Conservation (phyloP, 2,329 filamentous ascomycete species). For the Dactylonectria estremocensis region DNA sequence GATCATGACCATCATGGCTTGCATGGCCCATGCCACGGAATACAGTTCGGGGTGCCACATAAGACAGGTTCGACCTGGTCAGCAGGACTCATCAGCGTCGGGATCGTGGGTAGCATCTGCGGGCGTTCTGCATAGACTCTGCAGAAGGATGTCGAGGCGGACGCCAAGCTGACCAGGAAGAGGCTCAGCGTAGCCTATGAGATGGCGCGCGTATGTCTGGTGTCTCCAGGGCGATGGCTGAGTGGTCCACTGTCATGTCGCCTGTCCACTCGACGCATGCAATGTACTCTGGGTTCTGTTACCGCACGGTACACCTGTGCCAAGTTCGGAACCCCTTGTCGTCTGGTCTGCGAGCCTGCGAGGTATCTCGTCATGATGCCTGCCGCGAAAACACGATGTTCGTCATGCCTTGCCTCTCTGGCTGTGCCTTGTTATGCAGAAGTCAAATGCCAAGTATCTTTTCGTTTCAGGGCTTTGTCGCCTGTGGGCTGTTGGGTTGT, state of each 20-base stretch:
- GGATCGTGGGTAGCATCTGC: constrained; percentile 18
- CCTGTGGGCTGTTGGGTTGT: too few relatives aligned
- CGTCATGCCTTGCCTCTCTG: not conserved
- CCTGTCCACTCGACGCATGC: not conserved
- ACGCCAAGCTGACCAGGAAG: constrained; percentile 5
- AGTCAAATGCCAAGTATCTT: not conserved
- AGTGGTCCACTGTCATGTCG: constrained; percentile 6
- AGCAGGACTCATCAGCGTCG: constrained; percentile 8
- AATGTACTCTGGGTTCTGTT: not conserved
- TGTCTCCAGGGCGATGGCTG: constrained; percentile 11
- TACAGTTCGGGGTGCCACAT: not conserved
- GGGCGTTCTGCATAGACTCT: constrained; percentile 9
- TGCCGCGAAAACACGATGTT: not conserved
- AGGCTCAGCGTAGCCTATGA: constrained; percentile 18
- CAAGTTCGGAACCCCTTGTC: not conserved
- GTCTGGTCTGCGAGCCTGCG: not conserved
- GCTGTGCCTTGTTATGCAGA: not conserved
- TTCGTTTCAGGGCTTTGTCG: not conserved
- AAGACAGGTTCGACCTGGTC: constrained; percentile 9
- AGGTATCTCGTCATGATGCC: not conserved
- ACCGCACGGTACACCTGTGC: not conserved
- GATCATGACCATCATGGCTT: constrained; percentile 1
- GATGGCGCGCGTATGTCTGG: constrained; percentile 12
- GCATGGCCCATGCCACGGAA: constrained; percentile 2
- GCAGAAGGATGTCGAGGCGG: not conserved